Conservation (phyloP, 1,284 basidiomycete species). For the Veloboletus limbatus region DNA sequence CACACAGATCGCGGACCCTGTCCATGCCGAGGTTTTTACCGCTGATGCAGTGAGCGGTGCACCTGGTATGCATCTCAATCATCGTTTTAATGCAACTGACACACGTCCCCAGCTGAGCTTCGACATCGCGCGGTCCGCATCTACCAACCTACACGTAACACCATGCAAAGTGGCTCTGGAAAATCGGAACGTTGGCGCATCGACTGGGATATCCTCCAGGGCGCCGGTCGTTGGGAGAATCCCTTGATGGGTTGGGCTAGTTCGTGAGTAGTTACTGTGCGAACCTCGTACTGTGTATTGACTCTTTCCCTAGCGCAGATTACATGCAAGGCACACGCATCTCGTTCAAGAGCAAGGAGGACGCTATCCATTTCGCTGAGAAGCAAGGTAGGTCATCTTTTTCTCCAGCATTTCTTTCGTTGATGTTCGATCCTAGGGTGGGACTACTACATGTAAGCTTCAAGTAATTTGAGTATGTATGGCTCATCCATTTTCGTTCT, state of each 20-base stretch:
- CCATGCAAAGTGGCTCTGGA: constrained; percentile 90
- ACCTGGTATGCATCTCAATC: constrained; percentile 50
- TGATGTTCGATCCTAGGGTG: constrained; percentile 47
- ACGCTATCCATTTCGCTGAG: constrained; percentile 92
- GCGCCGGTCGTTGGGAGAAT: constrained; percentile 95
- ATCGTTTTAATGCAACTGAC: background rate
- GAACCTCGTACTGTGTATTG: background rate
- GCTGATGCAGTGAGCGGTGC: constrained; percentile 80
- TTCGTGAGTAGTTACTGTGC: constrained; percentile 56
- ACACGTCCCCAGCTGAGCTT: constrained; percentile 61
- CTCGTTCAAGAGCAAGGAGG: constrained; percentile 87
- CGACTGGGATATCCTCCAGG: constrained; percentile 90
- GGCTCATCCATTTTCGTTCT: background rate
- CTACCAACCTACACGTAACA: constrained; percentile 91
- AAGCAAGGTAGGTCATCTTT: constrained; percentile 67
- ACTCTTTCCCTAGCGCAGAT: constrained; percentile 68
- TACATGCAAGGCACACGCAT: constrained; percentile 94
- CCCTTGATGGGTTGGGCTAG: constrained; percentile 98
- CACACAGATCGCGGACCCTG: constrained; percentile 34
- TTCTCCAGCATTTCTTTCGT: background rate
- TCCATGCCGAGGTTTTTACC: constrained; percentile 58
- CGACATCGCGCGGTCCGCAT: constrained; percentile 88
- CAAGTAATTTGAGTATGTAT: constrained; percentile 1
- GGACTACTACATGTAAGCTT: constrained; percentile 72
- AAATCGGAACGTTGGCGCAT: constrained; percentile 91